Evolutionary conservation across 1,284 basidiomycete genomes (phyloP), one percentile per base, ranked within the genome.

Genomic region (Ganoderma boninense): DNA sequence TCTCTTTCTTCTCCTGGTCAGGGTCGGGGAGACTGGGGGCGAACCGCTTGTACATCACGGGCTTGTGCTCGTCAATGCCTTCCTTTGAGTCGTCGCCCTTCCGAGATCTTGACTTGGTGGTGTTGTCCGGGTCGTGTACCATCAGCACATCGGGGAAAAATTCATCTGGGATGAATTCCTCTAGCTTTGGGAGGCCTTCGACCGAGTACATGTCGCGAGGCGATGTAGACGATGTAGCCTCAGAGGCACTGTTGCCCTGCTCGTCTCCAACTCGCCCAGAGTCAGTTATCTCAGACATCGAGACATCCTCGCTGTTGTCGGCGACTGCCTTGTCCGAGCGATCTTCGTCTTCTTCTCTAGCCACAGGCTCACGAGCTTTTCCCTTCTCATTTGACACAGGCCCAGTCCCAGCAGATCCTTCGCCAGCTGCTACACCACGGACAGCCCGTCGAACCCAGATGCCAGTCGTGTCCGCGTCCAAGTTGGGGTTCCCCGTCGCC

Each of bases 71-170:
- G n/a, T 60, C 57, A 13, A 23, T 20, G 4, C 23, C 13, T 2
- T 11, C 23, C 2, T 26, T 5, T 43, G 29, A n/a, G 46, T 14
- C 49, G 5, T 35, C 26, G n/a, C 32, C 2, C 20, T 44, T 18
- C 20, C 20, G n/a, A 20, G 20, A 43, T 26, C 20, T n/a, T 35
- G 65, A 64, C 20, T 49, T 61, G 13, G 72, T 71, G 54, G 72
- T 52, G 57, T 67, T 49, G 56, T 74, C 67, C 4, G 73, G 74
- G 64, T 80, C 78, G 71, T 80, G 76, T 8, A 82, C 81, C 35
- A 80, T 66, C 3, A 83, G 75, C 4, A 72, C 56, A 42, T 82
- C 81, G 18, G 81, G 82, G 57, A 82, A 77, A 62, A 72, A 78
- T n/a, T 76, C 68, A 3, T 73, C 66, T 0, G 82, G 79, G 57